Base-by-base conservation (phyloP, 2,329 filamentous ascomycete genomes). In the Ceratocystis lukuohia region DNA sequence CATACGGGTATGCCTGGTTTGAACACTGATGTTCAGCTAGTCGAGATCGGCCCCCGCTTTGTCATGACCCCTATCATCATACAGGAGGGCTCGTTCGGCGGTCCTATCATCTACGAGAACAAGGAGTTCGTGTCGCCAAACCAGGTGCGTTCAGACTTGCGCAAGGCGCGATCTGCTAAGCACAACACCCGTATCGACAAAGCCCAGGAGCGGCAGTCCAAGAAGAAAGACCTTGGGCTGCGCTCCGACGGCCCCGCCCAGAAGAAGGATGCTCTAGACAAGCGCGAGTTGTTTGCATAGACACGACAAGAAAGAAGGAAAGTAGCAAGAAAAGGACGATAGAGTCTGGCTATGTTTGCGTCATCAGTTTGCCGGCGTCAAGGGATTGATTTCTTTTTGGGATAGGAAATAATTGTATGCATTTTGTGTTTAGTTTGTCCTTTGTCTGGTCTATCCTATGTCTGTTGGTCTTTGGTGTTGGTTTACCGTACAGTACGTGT, bases 41-140 rank as follows among this genome's bases (percentile, higher is more conserved):
- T 96, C 1, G 94, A 99, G 77, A 96, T 99, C 69, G 94, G 94
- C 0, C 94, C 94, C 0, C 84, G 94, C 59, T 93, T 96, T 71
- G 91, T 96, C 37, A 80, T 96, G 63, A 96, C 91, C 30, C 93
- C 94, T 0, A 96, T 96, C 70, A 86, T 97, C 67, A 96, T 97
- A 70, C 86, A 96, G 71, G 94, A 99, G 75, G 91, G 91, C 56
- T 92, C 89, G 69, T 97, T 99, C 71, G 93, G 93, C 65, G 94
- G 94, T 0, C 93, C 94, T 2, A 91, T 97, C 70, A 95, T 99
- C 73, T 99, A 96, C 78, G 91, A 97, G 80, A 97, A 97, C 80
- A 94, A 91, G 81, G 88, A 96, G 75, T 99, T 96, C 72, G 89
- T 99, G 65, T 94, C 88, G 71, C 94, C 94, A 8, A 99, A 99